Evolutionary conservation across 306 rosid species (phyloP).

Genomic region (Cicer chorassanicum): DNA sequence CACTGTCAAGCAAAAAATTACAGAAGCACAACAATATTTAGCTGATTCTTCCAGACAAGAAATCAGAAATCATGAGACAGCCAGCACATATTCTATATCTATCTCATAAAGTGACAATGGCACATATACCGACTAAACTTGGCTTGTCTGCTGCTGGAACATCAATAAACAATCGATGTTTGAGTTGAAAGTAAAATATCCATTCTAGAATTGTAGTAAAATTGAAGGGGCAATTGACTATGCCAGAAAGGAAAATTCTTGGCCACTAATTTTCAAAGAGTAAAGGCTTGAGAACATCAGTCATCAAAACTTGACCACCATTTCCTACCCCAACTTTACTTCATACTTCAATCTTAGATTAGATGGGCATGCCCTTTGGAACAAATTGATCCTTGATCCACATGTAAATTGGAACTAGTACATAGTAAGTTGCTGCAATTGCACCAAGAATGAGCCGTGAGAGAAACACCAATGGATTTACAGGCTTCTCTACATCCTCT

Average conservation of each 20-base stretch:
- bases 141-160: neutral
- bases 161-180: neutral
- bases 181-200: neutral
- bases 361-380: constrained; percentile 79
- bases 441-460: constrained; percentile 70
- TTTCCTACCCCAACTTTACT: neutral
- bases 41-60: neutral
- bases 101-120: neutral
- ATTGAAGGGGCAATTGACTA: neutral
- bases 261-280: neutral
- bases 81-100: neutral
- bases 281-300: neutral
- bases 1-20: neutral
- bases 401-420: constrained; percentile 82
- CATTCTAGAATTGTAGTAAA: neutral
- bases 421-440: constrained; percentile 71
- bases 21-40: neutral
- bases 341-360: constrained; percentile 33
- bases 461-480: constrained; percentile 64
- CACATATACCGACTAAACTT: neutral
- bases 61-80: neutral
- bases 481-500: constrained; percentile 74
- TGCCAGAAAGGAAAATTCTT: neutral
- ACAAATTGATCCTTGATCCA: constrained; percentile 82
- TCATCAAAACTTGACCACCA: constrained; percentile 15